Evolutionary conservation across 805 yeast species (phyloP).

Genomic region (Maudiozyma serrabonitensis): DNA sequence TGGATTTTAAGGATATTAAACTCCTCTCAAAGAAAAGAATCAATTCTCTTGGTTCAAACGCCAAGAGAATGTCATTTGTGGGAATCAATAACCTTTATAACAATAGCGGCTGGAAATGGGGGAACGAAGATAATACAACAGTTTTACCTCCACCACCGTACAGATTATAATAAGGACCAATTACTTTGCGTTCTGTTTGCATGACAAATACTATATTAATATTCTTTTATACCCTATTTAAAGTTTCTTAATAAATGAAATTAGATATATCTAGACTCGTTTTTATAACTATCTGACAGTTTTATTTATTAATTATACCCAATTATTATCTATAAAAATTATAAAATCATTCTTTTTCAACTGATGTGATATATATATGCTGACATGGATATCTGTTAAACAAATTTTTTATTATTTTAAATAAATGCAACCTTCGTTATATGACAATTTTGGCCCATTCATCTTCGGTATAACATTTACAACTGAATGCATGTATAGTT

Average conservation of each 20-base stretch:
- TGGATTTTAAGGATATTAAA: background rate
- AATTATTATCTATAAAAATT: background rate
- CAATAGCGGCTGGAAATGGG: conserved; percentile 15
- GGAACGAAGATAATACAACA: conserved; percentile 16
- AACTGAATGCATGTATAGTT: conserved; percentile 89
- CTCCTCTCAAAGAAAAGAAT: background rate
- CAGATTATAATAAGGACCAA: background rate
- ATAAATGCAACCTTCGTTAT: conserved; percentile 1
- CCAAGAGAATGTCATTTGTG: conserved; percentile 3
- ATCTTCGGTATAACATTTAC: conserved; percentile 77
- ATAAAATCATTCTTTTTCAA: background rate
- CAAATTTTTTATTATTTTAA: background rate
- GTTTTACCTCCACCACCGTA: conserved; percentile 22
- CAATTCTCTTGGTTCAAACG: background rate
- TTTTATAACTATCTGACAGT: too few species aligned
- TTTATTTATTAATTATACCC: too few species aligned
- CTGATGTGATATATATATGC: background rate
- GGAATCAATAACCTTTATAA: conserved; percentile 4
- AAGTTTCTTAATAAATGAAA: background rate
- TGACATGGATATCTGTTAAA: background rate
- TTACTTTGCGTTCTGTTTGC: too few species aligned
- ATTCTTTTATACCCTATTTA: background rate
- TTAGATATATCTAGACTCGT: background rate
- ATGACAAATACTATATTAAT: conserved; percentile 1
- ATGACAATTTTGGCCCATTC: conserved; percentile 56